Evolutionary conservation across 2,329 filamentous ascomycete species (phyloP), one percentile per base, ranked within the genome.

Genomic region (Elsinoe arachidis): DNA sequence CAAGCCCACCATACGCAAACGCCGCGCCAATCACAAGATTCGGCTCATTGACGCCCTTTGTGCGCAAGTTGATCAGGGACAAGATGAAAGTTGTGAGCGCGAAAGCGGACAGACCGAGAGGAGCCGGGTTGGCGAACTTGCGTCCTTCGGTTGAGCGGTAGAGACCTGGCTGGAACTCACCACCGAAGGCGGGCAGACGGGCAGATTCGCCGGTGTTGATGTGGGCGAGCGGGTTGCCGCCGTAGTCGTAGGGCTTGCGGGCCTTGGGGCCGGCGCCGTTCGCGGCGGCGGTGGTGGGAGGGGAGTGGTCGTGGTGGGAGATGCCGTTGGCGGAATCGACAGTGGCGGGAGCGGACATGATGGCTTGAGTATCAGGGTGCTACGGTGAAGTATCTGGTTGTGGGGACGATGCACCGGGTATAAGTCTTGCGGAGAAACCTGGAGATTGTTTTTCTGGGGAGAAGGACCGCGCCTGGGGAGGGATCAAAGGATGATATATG

Each of bases 21-120:
- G 76, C 76, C 61, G 75, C 64, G 34, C 74, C 76, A 55, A 78
- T 70, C 44, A 78, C 75, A 19, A 78, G 63, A 65, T 74, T 78
- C 33, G 76, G 75, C 44, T 69, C 66, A 9, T 60, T 63, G 60
- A 78, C 71, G 58, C 68, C 67, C 9, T 65, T 66, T 3, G 75
- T 76, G 34, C 72, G 71, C 61, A 78, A 63, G 63, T 78, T 78
- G 69, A 78, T 76, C 51, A 74, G 64, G 4, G 74, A 76, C 55
- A 86, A 74, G 12, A 82, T 75, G 65, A 86, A 84, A 9, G 82
- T 85, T 9, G 83, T 85, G 61, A 83, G 66, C n/a, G 82, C 81
- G 70, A 86, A 86, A 71, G 80, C 81, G 53, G 80, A 78, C 47
- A 84, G 75, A 57, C 81, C 81, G 19, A 84, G 74, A 9, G 81